Evolutionary conservation across 1,284 basidiomycete genomes (phyloP).

Genomic region (Ganoderma lucidum): DNA sequence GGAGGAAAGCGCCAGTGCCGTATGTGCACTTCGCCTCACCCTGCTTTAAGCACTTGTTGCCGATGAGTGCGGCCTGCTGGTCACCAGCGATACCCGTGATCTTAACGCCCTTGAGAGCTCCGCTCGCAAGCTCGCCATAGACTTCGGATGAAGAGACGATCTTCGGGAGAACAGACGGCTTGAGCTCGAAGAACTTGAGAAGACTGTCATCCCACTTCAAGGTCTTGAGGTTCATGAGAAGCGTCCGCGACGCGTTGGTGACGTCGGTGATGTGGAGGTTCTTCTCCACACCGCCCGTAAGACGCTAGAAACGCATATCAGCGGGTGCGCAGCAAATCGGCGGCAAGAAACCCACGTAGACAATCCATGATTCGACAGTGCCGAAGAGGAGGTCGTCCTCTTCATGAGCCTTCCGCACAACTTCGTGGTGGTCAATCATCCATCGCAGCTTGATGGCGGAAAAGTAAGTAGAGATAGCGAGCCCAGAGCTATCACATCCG

Average conservation of each 20-base stretch:
- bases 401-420: constrained; percentile 84
- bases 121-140: constrained; percentile 81
- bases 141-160: constrained; percentile 94
- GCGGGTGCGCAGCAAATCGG: constrained; percentile 20
- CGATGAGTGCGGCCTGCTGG: constrained; percentile 96
- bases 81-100: constrained; percentile 96
- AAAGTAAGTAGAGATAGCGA: constrained; percentile 97
- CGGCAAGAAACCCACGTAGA: constrained; percentile 70
- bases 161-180: constrained; percentile 81
- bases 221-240: constrained; percentile 87
- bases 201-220: constrained; percentile 87
- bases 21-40: constrained; percentile 97
- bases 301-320: constrained; percentile 62
- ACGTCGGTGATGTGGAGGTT: constrained; percentile 92
- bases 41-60: constrained; percentile 89
- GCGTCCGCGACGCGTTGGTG: constrained; percentile 97
- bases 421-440: constrained; percentile 93
- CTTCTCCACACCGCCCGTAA: constrained; percentile 76
- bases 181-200: constrained; percentile 89
- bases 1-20: constrained; percentile 94
- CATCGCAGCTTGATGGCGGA: constrained; percentile 95
- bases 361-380: constrained; percentile 96
- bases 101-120: constrained; percentile 79
- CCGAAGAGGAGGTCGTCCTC: constrained; percentile 89
- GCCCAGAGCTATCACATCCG: constrained; percentile 70